Evolutionary conservation across 2,329 filamentous ascomycete species (phyloP).

Genomic region (Aurifilum marmelostoma): DNA sequence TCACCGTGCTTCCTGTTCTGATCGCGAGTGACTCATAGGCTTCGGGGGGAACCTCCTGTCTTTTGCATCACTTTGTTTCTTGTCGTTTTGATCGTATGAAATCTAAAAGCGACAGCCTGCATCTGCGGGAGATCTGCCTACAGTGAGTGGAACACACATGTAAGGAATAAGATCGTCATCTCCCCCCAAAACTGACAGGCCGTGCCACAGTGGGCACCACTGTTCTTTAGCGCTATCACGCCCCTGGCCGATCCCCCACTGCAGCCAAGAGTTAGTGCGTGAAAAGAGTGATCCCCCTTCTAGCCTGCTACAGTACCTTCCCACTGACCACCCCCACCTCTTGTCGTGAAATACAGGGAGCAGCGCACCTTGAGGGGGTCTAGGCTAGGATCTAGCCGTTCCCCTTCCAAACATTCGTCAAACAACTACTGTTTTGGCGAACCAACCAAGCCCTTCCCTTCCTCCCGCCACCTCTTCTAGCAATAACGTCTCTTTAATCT

Average conservation of each 20-base stretch:
- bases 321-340: too few relatives aligned
- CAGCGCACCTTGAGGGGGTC: too few relatives aligned
- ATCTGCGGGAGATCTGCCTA: not conserved
- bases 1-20: too few relatives aligned
- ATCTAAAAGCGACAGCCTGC: too few relatives aligned
- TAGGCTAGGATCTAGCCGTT: not conserved
- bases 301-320: not conserved
- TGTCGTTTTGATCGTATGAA: too few relatives aligned
- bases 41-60: too few relatives aligned
- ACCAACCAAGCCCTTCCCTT: not conserved
- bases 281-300: too few relatives aligned
- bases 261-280: not conserved
- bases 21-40: too few relatives aligned
- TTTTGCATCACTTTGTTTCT: too few relatives aligned
- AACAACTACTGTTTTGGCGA: slow-evolving; percentile 10
- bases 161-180: not conserved
- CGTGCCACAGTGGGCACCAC: not conserved
- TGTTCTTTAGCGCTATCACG: not conserved
- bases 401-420: slow-evolving; percentile 19
- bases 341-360: too few relatives aligned
- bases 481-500: not conserved
- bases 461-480: not conserved
- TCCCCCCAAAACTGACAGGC: not conserved
- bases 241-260: not conserved
- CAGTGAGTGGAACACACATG: not conserved